phyloP scores from a whole-genome alignment of 202 grass and related monocot species.

The Dendrocalamus latiflorus region DNA sequence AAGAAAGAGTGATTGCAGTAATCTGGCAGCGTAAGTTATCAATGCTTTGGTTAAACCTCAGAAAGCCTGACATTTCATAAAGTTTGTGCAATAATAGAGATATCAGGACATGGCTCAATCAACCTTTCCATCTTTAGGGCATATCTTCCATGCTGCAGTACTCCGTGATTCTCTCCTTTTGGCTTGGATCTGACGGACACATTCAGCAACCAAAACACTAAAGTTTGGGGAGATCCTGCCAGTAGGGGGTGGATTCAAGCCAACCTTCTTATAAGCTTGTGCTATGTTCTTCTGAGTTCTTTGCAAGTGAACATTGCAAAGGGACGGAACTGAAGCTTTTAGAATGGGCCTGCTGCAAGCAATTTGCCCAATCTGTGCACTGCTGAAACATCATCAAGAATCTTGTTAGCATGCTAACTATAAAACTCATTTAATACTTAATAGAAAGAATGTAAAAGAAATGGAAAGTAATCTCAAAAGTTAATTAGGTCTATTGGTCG shows the following conservation, averaged over 20 bases:
- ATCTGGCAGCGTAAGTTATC: conserved; percentile 10
- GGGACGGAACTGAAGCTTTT: conserved; percentile 55
- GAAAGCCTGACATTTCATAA: conserved; percentile 14
- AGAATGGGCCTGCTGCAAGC: conserved; percentile 62
- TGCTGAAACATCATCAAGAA: conserved; percentile 37
- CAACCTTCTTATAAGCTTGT: conserved; percentile 74
- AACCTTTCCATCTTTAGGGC: conserved; percentile 46
- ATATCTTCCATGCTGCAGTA: not conserved
- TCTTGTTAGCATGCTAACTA: conserved; percentile 17
- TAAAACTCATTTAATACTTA: conserved; percentile 4
- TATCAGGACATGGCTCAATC: conserved; percentile 23
- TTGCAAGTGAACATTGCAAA: conserved; percentile 65
- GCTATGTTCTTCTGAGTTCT: conserved; percentile 58
- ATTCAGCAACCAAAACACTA: conserved; percentile 59
- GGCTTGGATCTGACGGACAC: conserved; percentile 69
- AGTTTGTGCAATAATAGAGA: conserved; percentile 16
- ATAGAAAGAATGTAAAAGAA: not conserved
- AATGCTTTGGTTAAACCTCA: not conserved
- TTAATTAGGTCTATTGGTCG: not conserved
- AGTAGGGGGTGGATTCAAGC: conserved; percentile 52
- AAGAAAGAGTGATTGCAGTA: conserved; percentile 6
- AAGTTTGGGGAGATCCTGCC: conserved; percentile 53
- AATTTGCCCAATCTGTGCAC: conserved; percentile 50
- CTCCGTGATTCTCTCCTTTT: conserved; percentile 44
- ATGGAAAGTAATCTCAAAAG: not conserved